Conservation (phyloP, 2,329 filamentous ascomycete genomes). For the Pyrenophora teres region DNA sequence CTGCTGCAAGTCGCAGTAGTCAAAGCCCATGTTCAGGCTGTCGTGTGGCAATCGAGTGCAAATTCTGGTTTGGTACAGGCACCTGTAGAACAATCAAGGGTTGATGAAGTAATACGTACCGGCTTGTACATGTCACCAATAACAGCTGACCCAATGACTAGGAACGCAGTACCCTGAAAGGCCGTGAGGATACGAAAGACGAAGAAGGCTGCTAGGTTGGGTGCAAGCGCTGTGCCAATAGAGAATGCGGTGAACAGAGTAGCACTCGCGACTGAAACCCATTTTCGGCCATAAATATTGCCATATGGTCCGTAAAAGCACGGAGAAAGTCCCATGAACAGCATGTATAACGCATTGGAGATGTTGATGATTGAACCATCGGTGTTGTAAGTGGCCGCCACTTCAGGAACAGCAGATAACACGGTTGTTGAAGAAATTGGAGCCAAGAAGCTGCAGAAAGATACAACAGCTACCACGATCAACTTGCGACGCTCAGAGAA, state of each 20-base stretch:
- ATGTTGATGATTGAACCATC: slow-evolving; percentile 72
- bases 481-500: slow-evolving; percentile 66
- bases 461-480: slow-evolving; percentile 69
- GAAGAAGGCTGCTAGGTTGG: slow-evolving; percentile 72
- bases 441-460: slow-evolving; percentile 76
- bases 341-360: slow-evolving; percentile 75
- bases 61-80: background rate
- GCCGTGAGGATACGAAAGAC: slow-evolving; percentile 75
- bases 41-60: background rate
- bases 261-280: slow-evolving; percentile 64
- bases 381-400: slow-evolving; percentile 67
- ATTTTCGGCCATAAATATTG: slow-evolving; percentile 54
- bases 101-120: slow-evolving; percentile 20
- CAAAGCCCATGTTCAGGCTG: background rate
- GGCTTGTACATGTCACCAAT: slow-evolving; percentile 63
- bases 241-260: slow-evolving; percentile 70
- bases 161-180: slow-evolving; percentile 74
- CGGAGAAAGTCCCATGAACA: slow-evolving; percentile 68
- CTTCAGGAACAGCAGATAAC: slow-evolving; percentile 73
- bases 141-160: slow-evolving; percentile 72
- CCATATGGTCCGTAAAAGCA: slow-evolving; percentile 74
- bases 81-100: background rate
- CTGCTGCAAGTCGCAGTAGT: slow-evolving; percentile 12
- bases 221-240: slow-evolving; percentile 73
- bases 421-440: slow-evolving; percentile 77